Conservation (phyloP, 2,329 filamentous ascomycete genomes). For the Trichophyton rubrum region DNA sequence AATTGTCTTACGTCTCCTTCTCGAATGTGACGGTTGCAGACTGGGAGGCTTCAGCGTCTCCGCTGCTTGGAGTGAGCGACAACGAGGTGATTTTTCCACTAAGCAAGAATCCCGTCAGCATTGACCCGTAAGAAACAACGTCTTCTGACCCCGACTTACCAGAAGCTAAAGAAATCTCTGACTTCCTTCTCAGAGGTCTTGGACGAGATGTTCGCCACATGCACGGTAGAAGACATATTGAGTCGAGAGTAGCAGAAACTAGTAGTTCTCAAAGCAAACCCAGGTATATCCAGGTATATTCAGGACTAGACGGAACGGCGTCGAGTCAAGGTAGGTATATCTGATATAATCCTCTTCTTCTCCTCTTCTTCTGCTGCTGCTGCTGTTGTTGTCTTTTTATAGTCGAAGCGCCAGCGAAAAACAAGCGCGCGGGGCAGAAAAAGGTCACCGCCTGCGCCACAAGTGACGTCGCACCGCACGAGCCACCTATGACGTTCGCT, state of each 20-base stretch:
- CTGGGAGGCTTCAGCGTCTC: constrained; percentile 51
- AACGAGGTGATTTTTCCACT: constrained; percentile 86
- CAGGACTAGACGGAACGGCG: too few species aligned
- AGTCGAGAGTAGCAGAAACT: background rate
- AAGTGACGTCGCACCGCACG: constrained; percentile 24
- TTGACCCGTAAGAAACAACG: background rate
- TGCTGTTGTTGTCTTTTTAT: background rate
- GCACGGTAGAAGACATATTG: constrained; percentile 54
- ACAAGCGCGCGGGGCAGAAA: constrained; percentile 7
- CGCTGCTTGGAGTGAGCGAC: constrained; percentile 53
- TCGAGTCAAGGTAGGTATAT: too few species aligned
- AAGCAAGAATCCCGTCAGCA: constrained; percentile 16
- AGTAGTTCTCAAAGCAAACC: too few species aligned
- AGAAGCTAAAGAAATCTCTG: constrained; percentile 94
- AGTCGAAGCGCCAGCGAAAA: background rate
- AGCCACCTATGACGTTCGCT: constrained; percentile 13
- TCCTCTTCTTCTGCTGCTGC: background rate
- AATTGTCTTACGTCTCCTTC: constrained; percentile 57
- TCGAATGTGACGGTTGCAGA: constrained; percentile 90
- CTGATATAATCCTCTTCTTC: too few species aligned
- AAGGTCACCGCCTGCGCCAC: constrained; percentile 18
- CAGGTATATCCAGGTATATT: too few species aligned
- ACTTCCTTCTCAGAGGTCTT: constrained; percentile 82
- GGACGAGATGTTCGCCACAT: constrained; percentile 78
- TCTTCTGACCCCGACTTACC: constrained; percentile 40